Percentiles rank a stretch among this genome's conserved stretches.
Evolutionary conservation across 208 protist genomes (phyloP).

Genomic region (Trichomonas vaginalis): DNA sequence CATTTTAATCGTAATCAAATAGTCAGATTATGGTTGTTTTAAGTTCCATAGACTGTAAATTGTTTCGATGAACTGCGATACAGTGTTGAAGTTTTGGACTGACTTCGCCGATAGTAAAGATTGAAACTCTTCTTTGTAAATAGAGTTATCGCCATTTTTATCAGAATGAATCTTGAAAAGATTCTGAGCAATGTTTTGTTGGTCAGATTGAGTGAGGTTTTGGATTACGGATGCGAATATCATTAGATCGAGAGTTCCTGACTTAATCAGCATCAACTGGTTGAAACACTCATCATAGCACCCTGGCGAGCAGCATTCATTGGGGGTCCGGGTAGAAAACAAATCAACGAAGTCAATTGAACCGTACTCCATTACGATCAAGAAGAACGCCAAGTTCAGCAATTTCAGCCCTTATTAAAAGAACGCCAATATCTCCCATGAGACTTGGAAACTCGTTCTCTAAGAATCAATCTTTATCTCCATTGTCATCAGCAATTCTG

Average conservation of each 20-base stretch:
- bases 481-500: constrained; percentile 13
- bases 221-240: neutral
- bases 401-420: neutral
- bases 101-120: neutral
- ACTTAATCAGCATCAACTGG: neutral
- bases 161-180: neutral
- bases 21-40: neutral
- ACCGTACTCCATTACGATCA: neutral
- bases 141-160: neutral
- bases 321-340: neutral
- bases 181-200: neutral
- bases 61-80: neutral
- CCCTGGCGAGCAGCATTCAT: neutral
- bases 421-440: neutral
- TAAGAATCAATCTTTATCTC: neutral
- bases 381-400: neutral
- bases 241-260: neutral
- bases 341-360: neutral
- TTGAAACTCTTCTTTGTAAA: neutral
- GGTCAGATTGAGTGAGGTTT: neutral
- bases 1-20: too few species aligned
- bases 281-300: neutral
- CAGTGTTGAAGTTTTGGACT: neutral
- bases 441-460: neutral
- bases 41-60: neutral